Evolutionary conservation across 441 rosid genomes (phyloP).

Genomic region (Adansonia madagascariensis): DNA sequence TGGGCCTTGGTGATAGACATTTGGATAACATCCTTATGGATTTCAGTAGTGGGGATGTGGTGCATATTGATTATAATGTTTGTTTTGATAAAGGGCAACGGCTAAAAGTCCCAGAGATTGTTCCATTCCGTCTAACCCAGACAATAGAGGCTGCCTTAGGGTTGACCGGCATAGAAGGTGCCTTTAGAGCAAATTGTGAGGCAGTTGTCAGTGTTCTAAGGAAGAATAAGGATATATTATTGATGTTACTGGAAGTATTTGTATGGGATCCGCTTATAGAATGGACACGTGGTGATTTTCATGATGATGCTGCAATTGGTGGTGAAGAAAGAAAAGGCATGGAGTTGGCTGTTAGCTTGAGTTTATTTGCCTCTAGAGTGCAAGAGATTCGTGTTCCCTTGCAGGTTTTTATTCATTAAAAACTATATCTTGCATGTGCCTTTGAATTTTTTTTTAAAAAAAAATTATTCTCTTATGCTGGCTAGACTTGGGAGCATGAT

Average conservation of each 20-base stretch:
- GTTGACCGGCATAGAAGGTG: constrained; percentile 92
- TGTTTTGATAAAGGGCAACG: constrained; percentile 98
- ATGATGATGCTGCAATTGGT: constrained; percentile 96
- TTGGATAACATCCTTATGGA: constrained; percentile 97
- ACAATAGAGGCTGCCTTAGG: constrained; percentile 92
- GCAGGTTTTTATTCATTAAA: constrained; percentile 58
- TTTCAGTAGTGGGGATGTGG: constrained; percentile 93
- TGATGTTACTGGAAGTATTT: constrained; percentile 94
- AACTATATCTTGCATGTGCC: background rate
- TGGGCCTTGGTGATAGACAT: constrained; percentile 98
- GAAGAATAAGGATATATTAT: constrained; percentile 83
- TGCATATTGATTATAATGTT: constrained; percentile 96
- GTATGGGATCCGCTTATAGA: constrained; percentile 99
- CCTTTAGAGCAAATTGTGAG: constrained; percentile 89
- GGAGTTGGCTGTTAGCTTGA: constrained; percentile 99
- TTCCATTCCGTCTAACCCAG: constrained; percentile 97
- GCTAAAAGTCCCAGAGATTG: constrained; percentile 94
- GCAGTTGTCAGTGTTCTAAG: constrained; percentile 81
- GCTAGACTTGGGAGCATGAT: constrained; percentile 21
- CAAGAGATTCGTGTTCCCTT: constrained; percentile 97
- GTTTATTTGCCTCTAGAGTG: constrained; percentile 97
- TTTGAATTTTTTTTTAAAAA: background rate
- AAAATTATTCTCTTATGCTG: background rate
- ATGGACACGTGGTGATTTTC: constrained; percentile 98
- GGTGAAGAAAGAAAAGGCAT: constrained; percentile 99